phyloP scores from a whole-genome alignment of 2,329 filamentous ascomycete species.

The Pestalotiopsis sp. region DNA sequence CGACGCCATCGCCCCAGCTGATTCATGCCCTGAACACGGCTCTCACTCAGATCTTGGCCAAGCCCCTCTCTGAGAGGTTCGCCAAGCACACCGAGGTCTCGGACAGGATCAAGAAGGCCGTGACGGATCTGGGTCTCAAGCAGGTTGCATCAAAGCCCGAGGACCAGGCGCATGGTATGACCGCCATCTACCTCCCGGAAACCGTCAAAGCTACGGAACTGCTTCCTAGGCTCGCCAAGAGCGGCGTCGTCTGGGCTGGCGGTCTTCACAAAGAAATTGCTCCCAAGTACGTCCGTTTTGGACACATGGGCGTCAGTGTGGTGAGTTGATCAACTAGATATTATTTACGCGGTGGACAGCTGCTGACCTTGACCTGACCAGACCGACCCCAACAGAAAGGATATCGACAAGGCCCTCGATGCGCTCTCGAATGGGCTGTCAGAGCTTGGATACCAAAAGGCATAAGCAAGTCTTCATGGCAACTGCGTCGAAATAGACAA shows the following conservation, averaged over 20 bases:
- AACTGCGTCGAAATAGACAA: background rate
- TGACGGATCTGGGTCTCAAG: constrained; percentile 80
- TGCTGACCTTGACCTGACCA: constrained; percentile 32
- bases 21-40: constrained; percentile 91
- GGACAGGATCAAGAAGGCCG: constrained; percentile 82
- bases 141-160: constrained; percentile 84
- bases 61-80: constrained; percentile 81
- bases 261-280: constrained; percentile 96
- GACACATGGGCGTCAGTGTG: constrained; percentile 96
- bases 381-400: constrained; percentile 75
- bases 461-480: constrained; percentile 26
- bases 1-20: constrained; percentile 92
- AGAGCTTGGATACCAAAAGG: constrained; percentile 69
- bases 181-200: constrained; percentile 92
- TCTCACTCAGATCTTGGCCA: constrained; percentile 81
- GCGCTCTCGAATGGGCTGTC: constrained; percentile 73
- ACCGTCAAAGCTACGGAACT: constrained; percentile 78
- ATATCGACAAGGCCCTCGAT: constrained; percentile 82
- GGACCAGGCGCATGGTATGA: constrained; percentile 97
- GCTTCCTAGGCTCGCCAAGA: constrained; percentile 80
- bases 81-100: constrained; percentile 77
- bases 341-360: background rate
- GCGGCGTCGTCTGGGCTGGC: constrained; percentile 90
- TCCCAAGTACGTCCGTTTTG: constrained; percentile 90
- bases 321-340: constrained; percentile 44